Percentiles rank a stretch among this genome's conserved stretches.
phyloP scores from a whole-genome alignment of 139 green algal genomes.

The Auxenochlorella pyrenoidosa region DNA sequence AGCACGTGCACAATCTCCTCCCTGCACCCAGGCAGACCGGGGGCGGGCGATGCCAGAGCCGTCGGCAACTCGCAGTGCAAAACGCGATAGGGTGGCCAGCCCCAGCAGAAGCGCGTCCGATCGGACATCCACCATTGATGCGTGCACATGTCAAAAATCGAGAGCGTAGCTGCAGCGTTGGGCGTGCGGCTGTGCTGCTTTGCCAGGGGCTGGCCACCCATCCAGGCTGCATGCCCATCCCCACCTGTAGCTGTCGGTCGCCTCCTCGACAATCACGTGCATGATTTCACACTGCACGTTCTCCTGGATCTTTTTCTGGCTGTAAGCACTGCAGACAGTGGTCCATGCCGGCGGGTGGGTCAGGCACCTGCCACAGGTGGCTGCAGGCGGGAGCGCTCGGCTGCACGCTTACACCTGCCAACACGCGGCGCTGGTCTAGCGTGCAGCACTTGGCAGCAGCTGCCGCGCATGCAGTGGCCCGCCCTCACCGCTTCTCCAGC shows the following conservation, averaged over 20 bases:
- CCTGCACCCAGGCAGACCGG: slow-evolving; percentile 50
- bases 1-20: slow-evolving; percentile 88
- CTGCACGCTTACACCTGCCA: no score
- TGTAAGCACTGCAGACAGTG: slow-evolving; percentile 75
- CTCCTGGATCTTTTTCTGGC: slow-evolving; percentile 87
- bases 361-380: no score
- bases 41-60: no score
- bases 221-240: no score
- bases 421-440: no score
- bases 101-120: no score
- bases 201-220: background rate
- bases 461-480: background rate
- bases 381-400: no score
- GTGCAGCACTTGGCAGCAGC: background rate
- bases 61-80: no score
- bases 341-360: background rate
- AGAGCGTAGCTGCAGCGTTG: background rate
- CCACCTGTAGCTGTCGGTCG: slow-evolving; percentile 91
- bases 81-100: no score
- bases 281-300: slow-evolving; percentile 99
- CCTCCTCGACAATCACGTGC: slow-evolving; percentile 95
- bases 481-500: slow-evolving; percentile 70
- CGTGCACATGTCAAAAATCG: no score
- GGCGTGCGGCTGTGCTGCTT: background rate
- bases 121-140: no score